Evolutionary conservation across 306 rosid genomes (phyloP), one percentile per base, ranked within the genome.

Genomic region (Arachis hypogaea): DNA sequence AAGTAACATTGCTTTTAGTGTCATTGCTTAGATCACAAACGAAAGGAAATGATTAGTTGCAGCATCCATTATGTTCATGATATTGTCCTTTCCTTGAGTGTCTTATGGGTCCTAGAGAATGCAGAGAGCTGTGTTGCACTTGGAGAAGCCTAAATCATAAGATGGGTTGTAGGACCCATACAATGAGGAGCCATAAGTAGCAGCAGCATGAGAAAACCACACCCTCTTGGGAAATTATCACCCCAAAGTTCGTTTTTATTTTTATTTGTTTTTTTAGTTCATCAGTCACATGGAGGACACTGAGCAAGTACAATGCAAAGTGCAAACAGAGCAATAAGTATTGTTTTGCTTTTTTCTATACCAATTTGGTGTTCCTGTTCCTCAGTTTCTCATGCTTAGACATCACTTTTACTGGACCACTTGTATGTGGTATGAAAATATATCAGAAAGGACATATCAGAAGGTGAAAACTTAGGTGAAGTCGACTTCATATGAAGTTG

Each of bases 21-120:
- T 70, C 76, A 73, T 74, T 78, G 77, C 67, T 46, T 50, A 58
- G 63, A 8, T 72, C 80, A 77, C 81, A 74, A 70, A 59, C 46
- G 59, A 45, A 59, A 44, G 47, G 52, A 30, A 73, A 83, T 83
- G 76, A 72, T 80, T 50, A 36, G 59, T 74, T 65, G 50, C 63
- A 61, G 59, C 52, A 8, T 59, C 59, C 59, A 12, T 59, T 71
- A 28, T 72, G 77, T 14, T 61, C 66, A 16, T 45, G 36, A 54
- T 68, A 42, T 61, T 14, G 14, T 14, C 14, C 14, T 14, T 14
- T 14, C 14, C 14, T 14, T 14, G 14, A 14, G 14, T 14, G 14
- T 14, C 14, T 14, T 14, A 14, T 14, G 14, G 14, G 14, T 14
- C 14, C 14, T 14, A 14, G 14, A 14, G 14, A 14, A 14, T 14